A percentile compares a stretch with the other conserved stretches of the same genome.
Conservation (phyloP, 2,329 filamentous ascomycete species). For the Endoconidiophora laricicola region DNA sequence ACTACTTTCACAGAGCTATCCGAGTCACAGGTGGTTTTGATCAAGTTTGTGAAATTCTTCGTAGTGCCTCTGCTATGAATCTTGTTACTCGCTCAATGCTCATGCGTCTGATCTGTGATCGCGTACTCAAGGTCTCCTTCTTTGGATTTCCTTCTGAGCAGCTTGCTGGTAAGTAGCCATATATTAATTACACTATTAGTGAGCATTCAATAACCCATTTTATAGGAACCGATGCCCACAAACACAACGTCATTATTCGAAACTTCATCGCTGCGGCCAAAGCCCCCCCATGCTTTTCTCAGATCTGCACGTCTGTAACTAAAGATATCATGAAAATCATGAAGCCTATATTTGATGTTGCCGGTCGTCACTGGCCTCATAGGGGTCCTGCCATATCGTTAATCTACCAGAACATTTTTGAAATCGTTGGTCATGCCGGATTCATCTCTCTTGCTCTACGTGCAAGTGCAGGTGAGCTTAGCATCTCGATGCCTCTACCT, state of each 20-base stretch:
- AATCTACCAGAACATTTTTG: conserved; percentile 3
- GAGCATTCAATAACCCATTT: not conserved
- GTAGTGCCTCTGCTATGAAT: not conserved
- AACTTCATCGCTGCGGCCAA: too few relatives aligned
- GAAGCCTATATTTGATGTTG: conserved; percentile 7
- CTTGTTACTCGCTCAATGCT: conserved; percentile 7
- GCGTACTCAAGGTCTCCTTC: conserved; percentile 2
- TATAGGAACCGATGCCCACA: too few relatives aligned
- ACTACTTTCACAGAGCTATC: conserved; percentile 8
- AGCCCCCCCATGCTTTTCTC: too few relatives aligned
- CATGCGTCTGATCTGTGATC: conserved; percentile 8
- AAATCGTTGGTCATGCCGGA: conserved; percentile 4
- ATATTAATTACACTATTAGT: not conserved
- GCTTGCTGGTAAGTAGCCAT: conserved; percentile 2
- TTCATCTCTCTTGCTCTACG: conserved; percentile 9
- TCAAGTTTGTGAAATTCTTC: conserved; percentile 6
- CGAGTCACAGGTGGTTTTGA: conserved; percentile 5
- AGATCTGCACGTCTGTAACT: not conserved
- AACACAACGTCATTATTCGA: too few relatives aligned
- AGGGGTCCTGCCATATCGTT: not conserved
- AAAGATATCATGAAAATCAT: conserved; percentile 4
- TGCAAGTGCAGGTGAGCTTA: not conserved
- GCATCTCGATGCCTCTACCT: conserved; percentile 6
- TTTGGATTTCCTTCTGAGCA: conserved; percentile 1
- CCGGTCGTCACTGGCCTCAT: conserved; percentile 5